Evolutionary conservation across 331 rosid genomes (phyloP).

Genomic region (Malus hybrid): DNA sequence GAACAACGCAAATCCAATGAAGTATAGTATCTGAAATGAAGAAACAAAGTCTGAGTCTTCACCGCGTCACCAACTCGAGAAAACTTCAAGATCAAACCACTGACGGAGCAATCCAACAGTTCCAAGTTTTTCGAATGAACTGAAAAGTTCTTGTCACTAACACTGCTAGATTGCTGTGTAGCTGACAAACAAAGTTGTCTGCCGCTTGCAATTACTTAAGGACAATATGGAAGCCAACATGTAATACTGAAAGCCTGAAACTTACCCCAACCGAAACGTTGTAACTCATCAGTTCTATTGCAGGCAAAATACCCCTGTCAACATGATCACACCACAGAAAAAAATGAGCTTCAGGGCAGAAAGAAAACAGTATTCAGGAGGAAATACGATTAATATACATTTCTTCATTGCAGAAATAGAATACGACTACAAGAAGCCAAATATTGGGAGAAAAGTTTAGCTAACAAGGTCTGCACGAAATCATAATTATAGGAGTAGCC

Average conservation of each 20-base stretch:
- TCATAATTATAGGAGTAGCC: too few species aligned
- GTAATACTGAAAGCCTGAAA: not conserved
- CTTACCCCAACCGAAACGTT: constrained; percentile 61
- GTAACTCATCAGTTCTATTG: constrained; percentile 38
- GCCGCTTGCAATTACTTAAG: not conserved
- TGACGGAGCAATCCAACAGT: not conserved
- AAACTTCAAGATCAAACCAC: constrained; percentile 10
- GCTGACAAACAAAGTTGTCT: not conserved
- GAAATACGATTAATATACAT: not conserved
- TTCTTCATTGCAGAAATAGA: not conserved
- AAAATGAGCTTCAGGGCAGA: constrained; percentile 18
- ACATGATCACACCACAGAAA: constrained; percentile 22
- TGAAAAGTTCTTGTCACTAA: not conserved
- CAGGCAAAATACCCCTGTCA: constrained; percentile 86
- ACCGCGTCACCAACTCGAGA: not conserved
- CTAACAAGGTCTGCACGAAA: not conserved
- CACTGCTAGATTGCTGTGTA: not conserved
- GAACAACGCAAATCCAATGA: constrained; percentile 68
- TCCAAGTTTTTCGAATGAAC: not conserved
- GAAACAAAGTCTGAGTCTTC: not conserved
- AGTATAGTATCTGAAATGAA: constrained; percentile 53
- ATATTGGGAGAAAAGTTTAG: not conserved
- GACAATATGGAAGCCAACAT: not conserved
- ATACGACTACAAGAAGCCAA: not conserved
- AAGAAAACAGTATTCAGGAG: not conserved